Evolutionary conservation across 2,329 filamentous ascomycete species (phyloP), one percentile per base, ranked within the genome.

Genomic region (Arthrobotrys megalospora): DNA sequence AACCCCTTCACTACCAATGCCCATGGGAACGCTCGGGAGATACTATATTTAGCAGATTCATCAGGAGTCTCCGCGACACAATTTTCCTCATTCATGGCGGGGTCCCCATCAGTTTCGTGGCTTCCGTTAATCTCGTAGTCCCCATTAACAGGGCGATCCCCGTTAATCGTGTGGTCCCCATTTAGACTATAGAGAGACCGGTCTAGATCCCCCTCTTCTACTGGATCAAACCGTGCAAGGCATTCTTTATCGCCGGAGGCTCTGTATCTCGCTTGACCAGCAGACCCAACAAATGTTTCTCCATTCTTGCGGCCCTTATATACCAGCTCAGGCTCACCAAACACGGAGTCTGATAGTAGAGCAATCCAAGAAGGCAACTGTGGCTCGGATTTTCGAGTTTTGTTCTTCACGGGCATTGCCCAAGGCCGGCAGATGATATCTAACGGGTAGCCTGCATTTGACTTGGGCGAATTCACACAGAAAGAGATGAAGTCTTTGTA

Each of bases 371-470:
- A 83, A 6, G 84, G 83, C 12, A 84, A 62, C n/a, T 73, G 38
- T 6, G 64, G 19, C 5, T 78, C 76, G 14, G 48, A 6, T 47
- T 73, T 34, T 4, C 36, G 50, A 19, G 21, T 70, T 47, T 34
- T 53, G 48, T 19, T 14, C 12, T 21, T 24, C 16, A 28, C 38
- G 10, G 81, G 73, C 11, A 77, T 81, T 0, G 84, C 84, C 85
- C 85, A 86, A 0, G 84, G 85, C 3, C 85, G 80, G 48, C 84
- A 85, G 4, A 86, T 80, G 7, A 85, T 83, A 72, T 86, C 85
- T 19, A 86, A 58, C 3, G 84, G 82, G 21, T 80, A 76, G 6
- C n/a, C 63, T 10, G 64, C 43, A 6, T 66, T 38, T 5, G 84
- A 82, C 24, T 80, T 77, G 6, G 21, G 63, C 11, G 64, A 58